A percentile compares a stretch with the other conserved stretches of the same genome.
These are phyloP conservation scores for Entelexis paramagnoliae DNA, from an alignment of 1,139 yeast genomes.

Conservation along the genomic window DNA sequence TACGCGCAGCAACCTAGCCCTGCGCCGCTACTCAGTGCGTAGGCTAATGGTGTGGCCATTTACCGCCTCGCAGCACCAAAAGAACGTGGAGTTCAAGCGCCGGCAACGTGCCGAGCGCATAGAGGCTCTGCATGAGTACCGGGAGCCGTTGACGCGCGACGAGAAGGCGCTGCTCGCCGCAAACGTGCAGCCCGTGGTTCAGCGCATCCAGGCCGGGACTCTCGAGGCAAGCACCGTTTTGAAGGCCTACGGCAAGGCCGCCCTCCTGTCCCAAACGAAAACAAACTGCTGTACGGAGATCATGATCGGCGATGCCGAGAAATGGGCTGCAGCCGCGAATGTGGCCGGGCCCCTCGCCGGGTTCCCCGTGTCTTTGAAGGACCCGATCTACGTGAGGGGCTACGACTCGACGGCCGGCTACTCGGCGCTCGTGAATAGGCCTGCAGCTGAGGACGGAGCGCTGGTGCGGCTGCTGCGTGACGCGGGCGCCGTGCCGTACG, in stretches of 20 bases:
- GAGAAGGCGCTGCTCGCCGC: slow-evolving; percentile 29
- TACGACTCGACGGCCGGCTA: slow-evolving; percentile 45
- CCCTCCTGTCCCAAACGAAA: slow-evolving; percentile 32
- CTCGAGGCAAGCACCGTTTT: slow-evolving; percentile 31
- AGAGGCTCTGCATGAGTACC: slow-evolving; percentile 30
- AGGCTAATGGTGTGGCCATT: slow-evolving; percentile 11
- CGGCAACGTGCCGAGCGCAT: slow-evolving; percentile 32
- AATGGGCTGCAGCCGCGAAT: slow-evolving; percentile 27
- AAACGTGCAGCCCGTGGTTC: slow-evolving; percentile 29
- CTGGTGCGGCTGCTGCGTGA: slow-evolving; percentile 34
- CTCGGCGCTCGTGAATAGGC: slow-evolving; percentile 35
- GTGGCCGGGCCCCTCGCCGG: slow-evolving; percentile 55
- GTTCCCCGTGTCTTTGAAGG: slow-evolving; percentile 53
- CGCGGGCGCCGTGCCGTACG: slow-evolving; percentile 43
- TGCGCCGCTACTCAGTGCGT: no score
- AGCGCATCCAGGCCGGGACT: slow-evolving; percentile 29
- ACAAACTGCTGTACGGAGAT: slow-evolving; percentile 35
- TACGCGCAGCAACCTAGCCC: no score
- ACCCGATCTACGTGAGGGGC: slow-evolving; percentile 41
- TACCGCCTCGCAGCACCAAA: slow-evolving; percentile 9
- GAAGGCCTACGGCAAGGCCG: slow-evolving; percentile 35
- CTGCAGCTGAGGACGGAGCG: slow-evolving; percentile 31
- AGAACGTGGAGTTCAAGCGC: slow-evolving; percentile 26
- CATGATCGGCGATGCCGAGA: slow-evolving; percentile 31
- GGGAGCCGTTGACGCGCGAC: slow-evolving; percentile 30